Base-by-base conservation (phyloP, 192 early-diverging fungal genomes). In the Allomyces arbusculus region DNA sequence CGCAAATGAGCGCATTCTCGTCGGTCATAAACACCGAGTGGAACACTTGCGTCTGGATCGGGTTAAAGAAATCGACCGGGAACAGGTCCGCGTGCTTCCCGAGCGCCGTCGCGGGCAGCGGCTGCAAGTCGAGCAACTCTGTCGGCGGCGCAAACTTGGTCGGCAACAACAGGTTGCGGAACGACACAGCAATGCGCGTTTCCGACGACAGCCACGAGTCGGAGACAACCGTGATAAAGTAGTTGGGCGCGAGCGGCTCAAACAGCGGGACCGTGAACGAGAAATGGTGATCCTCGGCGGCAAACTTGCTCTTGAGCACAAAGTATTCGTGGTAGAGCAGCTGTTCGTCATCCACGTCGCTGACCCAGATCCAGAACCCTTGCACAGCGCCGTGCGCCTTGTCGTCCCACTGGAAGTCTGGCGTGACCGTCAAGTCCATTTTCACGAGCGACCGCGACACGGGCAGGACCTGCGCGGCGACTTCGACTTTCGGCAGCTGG, bases 161-260 rank as follows among this genome's bases (percentile, higher is more conserved):
- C 1, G 96, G 96, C 63, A 99, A 69, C 50, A 90, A 88, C 69
- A 99, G 69, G 68, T 93, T 88, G 72, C 86, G 84, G 78, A 99
- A 92, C 14, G 91, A 95, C 24, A 99, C 88, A 6, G 96, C 89
- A 66, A 94, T 70, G 11, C 91, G 79, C 16, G 91, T 92, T 71
- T 97, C 95, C 9, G 84, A 86, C 66, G 90, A 86, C 61, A 99
- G 72, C 96, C 96, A 99, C 3, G 94, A 83, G 74, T 99, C 96
- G 40, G 91, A 89, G n/a, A 91, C 76, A 4, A 97, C 78, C 45
- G 79, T 79, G 61, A 99, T 88, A 76, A 95, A 99, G 74, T 92
- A 97, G 72, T 97, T 95, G 20, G 96, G 95, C 64, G 91, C 92
- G 62, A 97, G 72, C 43, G 95, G 94, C 40, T 97, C 94, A 64